A percentile compares a stretch with the other conserved stretches of the same genome.
Evolutionary conservation across 495 filamentous ascomycete genomes (phyloP).

Genomic region (Cryomyces antarcticus): DNA sequence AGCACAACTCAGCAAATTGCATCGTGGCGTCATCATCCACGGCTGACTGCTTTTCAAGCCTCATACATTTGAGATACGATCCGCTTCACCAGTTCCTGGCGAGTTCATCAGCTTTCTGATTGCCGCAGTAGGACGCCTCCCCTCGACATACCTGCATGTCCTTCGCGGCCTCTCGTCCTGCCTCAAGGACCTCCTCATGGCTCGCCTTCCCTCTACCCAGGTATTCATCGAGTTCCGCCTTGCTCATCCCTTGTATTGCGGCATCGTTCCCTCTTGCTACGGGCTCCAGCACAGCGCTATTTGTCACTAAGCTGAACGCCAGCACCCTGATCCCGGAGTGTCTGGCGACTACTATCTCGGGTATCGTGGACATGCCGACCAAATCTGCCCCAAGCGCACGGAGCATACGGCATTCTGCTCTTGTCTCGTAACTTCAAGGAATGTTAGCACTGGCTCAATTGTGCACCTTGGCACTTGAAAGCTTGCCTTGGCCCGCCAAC

Average conservation of each 20-base stretch:
- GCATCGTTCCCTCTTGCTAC: slow-evolving; percentile 38
- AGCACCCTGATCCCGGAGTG: slow-evolving; percentile 51
- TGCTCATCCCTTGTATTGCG: slow-evolving; percentile 17
- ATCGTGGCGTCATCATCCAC: too few species aligned
- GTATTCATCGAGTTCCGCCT: slow-evolving; percentile 30
- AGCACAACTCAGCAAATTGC: too few species aligned
- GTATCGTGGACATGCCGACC: slow-evolving; percentile 64
- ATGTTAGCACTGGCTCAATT: neutral
- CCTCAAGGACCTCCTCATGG: slow-evolving; percentile 54
- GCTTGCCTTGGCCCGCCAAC: slow-evolving; percentile 47
- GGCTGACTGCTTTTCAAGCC: too few species aligned
- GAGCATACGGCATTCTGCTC: slow-evolving; percentile 60
- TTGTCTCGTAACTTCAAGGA: slow-evolving; percentile 42
- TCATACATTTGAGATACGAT: slow-evolving; percentile 10
- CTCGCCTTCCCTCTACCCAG: slow-evolving; percentile 45
- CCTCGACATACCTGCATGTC: slow-evolving; percentile 39
- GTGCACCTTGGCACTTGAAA: neutral
- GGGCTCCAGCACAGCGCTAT: slow-evolving; percentile 43
- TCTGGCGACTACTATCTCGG: slow-evolving; percentile 54
- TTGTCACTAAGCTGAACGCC: slow-evolving; percentile 61
- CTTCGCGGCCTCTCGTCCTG: slow-evolving; percentile 37
- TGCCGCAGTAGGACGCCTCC: neutral
- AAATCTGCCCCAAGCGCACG: slow-evolving; percentile 45
- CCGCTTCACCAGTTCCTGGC: slow-evolving; percentile 15
- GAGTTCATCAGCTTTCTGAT: neutral